A percentile compares a stretch with the other conserved stretches of the same genome.
Evolutionary conservation across 176 grass and related monocot genomes (phyloP).

Genomic region (Sorghum bicolor): Sorghum_bicolor_NCBIv3 NC_012871.2:59172001-59172500

Average conservation of each 20-base stretch:
- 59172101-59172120: background rate
- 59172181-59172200: background rate
- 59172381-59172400: background rate
- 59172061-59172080: background rate
- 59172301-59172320: background rate
- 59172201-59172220: background rate
- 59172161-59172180: background rate
- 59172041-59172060: background rate
- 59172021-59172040: background rate
- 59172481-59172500: background rate
- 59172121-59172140: background rate
- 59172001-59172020: background rate
- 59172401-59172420: background rate
- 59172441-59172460: background rate
- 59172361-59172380: background rate
- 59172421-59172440: background rate
- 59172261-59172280: background rate
- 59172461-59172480: background rate
- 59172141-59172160: constrained; percentile 19
- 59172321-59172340: background rate
- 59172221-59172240: background rate
- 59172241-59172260: constrained; percentile 2
- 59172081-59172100: background rate
- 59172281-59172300: background rate
- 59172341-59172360: background rate